These are phyloP conservation scores for Penicillium argentinense DNA, from an alignment of 495 filamentous ascomycete genomes.

Conservation along the genomic window DNA sequence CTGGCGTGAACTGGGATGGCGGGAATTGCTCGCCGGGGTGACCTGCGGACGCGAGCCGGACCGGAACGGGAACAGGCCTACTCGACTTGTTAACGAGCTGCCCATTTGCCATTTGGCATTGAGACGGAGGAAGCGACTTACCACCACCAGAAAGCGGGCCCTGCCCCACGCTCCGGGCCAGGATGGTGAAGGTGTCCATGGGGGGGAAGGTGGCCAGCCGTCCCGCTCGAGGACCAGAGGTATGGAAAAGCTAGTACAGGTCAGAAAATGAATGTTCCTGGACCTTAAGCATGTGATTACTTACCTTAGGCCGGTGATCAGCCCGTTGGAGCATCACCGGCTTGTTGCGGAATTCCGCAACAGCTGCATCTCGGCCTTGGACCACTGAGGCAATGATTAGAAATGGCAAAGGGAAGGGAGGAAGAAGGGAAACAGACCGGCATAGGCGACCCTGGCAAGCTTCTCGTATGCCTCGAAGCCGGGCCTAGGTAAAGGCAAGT, in stretches of 20 bases:
- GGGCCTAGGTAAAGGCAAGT: slow-evolving; percentile 51
- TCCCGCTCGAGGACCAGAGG: slow-evolving; percentile 13
- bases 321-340: slow-evolving; percentile 86
- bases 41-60: no score
- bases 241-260: slow-evolving; percentile 45
- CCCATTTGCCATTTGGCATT: no score
- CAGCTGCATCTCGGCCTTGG: slow-evolving; percentile 84
- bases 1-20: no score
- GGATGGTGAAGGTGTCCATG: slow-evolving; percentile 18
- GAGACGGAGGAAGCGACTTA: slow-evolving; percentile 1
- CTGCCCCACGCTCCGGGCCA: slow-evolving; percentile 13
- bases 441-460: slow-evolving; percentile 88
- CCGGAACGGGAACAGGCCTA: no score
- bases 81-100: no score
- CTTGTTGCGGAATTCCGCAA: slow-evolving; percentile 95
- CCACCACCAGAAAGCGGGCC: slow-evolving; percentile 7
- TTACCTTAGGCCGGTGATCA: slow-evolving; percentile 81
- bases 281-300: no score
- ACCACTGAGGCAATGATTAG: slow-evolving; percentile 57
- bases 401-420: neutral
- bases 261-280: no score
- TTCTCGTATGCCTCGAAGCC: slow-evolving; percentile 76
- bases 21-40: no score
- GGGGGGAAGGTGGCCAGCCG: slow-evolving; percentile 12
- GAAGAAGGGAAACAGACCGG: slow-evolving; percentile 59